Evolutionary conservation across 768 basidiomycete genomes (phyloP).

Genomic region (Panaeolus cyanescens): DNA sequence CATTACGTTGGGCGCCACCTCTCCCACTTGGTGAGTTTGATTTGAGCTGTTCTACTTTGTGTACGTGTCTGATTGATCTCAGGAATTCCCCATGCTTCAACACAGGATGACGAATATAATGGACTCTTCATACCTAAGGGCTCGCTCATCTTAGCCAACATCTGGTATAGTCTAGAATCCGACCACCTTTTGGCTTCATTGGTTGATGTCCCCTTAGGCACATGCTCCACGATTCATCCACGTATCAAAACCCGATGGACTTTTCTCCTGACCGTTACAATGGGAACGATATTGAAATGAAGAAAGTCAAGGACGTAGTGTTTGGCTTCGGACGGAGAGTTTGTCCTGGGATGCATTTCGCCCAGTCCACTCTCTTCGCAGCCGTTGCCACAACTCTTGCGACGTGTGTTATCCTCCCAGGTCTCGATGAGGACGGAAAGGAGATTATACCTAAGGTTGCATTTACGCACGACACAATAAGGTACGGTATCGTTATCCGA

Average conservation of each 20-base stretch:
- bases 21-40: constrained; percentile 37
- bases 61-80: neutral
- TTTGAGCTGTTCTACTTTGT: neutral
- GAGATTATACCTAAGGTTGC: constrained; percentile 21
- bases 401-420: constrained; percentile 33
- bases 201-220: constrained; percentile 31
- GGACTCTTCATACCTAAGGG: constrained; percentile 38
- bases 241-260: constrained; percentile 51
- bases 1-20: constrained; percentile 46
- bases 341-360: constrained; percentile 48
- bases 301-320: constrained; percentile 35
- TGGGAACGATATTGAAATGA: constrained; percentile 32
- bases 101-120: constrained; percentile 22
- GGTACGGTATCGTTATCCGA: constrained; percentile 14
- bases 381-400: constrained; percentile 30
- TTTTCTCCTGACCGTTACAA: constrained; percentile 65
- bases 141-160: constrained; percentile 48
- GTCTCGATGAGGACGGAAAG: constrained; percentile 26
- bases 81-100: constrained; percentile 23
- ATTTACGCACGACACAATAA: constrained; percentile 17
- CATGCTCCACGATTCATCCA: constrained; percentile 55
- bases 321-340: constrained; percentile 44
- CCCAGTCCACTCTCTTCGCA: constrained; percentile 35
- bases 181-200: neutral
- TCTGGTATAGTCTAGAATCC: constrained; percentile 35